A percentile compares a stretch with the other conserved stretches of the same genome.
Conservation (phyloP, 345 rosid species). For the Nephelium lappaceum region DNA sequence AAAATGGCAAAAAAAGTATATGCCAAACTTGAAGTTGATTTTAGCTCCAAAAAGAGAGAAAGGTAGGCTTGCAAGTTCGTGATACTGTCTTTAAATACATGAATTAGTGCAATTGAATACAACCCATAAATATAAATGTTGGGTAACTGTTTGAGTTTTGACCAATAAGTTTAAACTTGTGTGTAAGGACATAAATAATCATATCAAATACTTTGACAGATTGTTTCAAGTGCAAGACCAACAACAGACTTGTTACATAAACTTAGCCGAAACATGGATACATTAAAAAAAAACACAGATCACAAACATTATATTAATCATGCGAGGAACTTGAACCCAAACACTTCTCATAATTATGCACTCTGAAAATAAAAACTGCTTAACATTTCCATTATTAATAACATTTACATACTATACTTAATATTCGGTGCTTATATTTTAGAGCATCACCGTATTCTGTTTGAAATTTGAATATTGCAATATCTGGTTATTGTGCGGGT, state of each 20-base stretch:
- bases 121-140: neutral
- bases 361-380: neutral
- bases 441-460: neutral
- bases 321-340: neutral
- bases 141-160: neutral
- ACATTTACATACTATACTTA: neutral
- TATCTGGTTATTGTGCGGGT: neutral
- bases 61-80: slow-evolving; percentile 48
- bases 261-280: neutral
- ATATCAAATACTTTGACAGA: neutral
- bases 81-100: slow-evolving; percentile 5
- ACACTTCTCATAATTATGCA: neutral
- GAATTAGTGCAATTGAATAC: neutral
- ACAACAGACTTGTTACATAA: neutral
- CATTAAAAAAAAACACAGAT: neutral
- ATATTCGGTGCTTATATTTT: neutral
- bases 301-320: neutral
- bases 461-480: neutral
- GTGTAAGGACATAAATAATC: neutral
- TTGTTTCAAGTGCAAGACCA: neutral
- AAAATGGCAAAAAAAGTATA: slow-evolving; percentile 89
- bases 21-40: slow-evolving; percentile 92
- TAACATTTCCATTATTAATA: neutral
- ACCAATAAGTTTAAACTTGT: neutral
- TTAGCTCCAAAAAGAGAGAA: slow-evolving; percentile 94